These are phyloP conservation scores for Neurospora crassa DNA, from an alignment of 2,329 filamentous ascomycete species.

Conservation along the genomic window DNA sequence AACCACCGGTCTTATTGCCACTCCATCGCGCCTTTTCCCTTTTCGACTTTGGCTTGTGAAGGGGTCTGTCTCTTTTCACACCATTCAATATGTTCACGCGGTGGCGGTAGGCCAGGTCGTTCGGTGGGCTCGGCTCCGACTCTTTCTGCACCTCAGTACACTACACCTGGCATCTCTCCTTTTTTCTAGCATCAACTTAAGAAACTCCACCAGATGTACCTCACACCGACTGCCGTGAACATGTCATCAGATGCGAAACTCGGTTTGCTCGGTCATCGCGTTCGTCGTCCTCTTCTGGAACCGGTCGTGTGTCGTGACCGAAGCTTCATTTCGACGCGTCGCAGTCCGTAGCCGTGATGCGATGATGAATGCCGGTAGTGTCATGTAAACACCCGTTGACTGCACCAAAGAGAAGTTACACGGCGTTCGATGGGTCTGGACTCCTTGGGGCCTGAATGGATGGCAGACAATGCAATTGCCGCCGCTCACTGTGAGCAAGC, in stretches of 20 bases:
- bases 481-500: background rate
- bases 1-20: background rate
- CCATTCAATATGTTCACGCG: background rate
- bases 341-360: background rate
- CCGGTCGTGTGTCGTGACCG: background rate
- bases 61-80: background rate
- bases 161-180: background rate
- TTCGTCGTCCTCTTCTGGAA: background rate
- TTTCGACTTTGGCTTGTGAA: background rate
- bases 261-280: background rate
- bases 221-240: background rate
- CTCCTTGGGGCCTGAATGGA: background rate
- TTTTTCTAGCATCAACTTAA: background rate
- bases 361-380: background rate
- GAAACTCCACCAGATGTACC: background rate
- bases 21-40: background rate
- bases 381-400: background rate
- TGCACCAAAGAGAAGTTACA: background rate
- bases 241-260: background rate
- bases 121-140: background rate
- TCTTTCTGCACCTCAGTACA: background rate
- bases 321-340: background rate
- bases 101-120: background rate
- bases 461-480: background rate
- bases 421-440: background rate